Conservation (phyloP, 371 early-diverging fungal species). For the Parasitella parasitica region DNA sequence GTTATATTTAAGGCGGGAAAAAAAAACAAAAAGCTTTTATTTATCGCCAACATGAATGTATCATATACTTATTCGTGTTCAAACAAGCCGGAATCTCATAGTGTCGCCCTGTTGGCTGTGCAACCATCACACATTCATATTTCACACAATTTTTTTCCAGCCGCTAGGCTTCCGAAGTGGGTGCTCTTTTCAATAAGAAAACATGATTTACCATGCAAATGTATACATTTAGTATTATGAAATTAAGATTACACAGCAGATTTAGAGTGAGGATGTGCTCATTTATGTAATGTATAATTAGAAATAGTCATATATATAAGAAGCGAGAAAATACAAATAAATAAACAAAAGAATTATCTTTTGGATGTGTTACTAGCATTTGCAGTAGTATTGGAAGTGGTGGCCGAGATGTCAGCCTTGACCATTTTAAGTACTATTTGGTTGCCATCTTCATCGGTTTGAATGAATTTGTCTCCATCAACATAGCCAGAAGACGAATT, state of each 20-base stretch:
- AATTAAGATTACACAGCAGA: neutral
- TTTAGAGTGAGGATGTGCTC: neutral
- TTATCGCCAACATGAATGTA: no score
- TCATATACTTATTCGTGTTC: neutral
- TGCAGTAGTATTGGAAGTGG: neutral
- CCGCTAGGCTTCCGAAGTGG: no score
- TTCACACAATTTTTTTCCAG: neutral
- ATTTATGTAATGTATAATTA: neutral
- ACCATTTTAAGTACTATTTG: constrained; percentile 36
- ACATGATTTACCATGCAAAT: neutral
- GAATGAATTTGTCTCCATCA: constrained; percentile 37
- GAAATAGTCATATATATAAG: no score
- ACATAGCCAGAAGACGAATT: constrained; percentile 24
- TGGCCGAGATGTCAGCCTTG: constrained; percentile 29
- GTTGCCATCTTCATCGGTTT: constrained; percentile 38
- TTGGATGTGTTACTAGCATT: neutral
- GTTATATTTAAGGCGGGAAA: neutral
- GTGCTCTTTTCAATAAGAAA: no score
- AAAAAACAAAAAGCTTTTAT: no score
- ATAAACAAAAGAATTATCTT: neutral
- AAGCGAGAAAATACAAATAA: neutral
- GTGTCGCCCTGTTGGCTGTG: neutral
- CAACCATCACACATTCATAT: constrained; percentile 4
- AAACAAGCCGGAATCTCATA: no score
- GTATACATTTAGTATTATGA: neutral